Evolutionary conservation across 129 eudicot species (phyloP).

Genomic region (Lactuca saligna): DNA sequence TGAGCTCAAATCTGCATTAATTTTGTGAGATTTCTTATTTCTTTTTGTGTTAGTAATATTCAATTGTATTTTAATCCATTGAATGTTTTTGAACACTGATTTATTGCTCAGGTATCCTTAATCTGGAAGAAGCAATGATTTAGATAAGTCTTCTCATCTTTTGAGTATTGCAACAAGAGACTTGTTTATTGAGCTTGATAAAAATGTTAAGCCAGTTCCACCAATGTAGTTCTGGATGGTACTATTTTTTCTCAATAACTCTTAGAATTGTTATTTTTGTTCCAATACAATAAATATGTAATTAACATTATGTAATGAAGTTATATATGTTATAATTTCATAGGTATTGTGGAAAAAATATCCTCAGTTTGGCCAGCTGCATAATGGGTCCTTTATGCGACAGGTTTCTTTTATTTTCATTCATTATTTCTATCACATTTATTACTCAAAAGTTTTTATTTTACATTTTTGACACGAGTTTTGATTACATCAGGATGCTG

Average conservation of each 20-base stretch:
- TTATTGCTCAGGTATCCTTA: constrained; percentile 65
- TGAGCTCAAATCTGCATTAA: constrained; percentile 89
- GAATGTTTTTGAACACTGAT: not conserved
- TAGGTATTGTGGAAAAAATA: constrained; percentile 89
- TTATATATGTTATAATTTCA: not conserved
- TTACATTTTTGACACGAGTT: not conserved
- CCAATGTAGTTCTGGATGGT: constrained; percentile 98
- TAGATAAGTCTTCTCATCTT: constrained; percentile 88
- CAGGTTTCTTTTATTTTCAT: constrained; percentile 53
- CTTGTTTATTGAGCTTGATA: constrained; percentile 86
- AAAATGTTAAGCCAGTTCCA: constrained; percentile 89
- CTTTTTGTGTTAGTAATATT: not conserved
- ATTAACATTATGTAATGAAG: not conserved
- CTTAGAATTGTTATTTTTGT: constrained; percentile 5
- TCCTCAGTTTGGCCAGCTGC: constrained; percentile 97
- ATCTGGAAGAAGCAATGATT: constrained; percentile 63
- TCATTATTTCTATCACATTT: not conserved
- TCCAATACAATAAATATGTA: constrained; percentile 7
- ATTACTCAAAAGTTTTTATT: constrained; percentile 4
- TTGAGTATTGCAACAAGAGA: constrained; percentile 93
- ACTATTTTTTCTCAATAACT: constrained; percentile 1
- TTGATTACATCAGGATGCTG: constrained; percentile 78
- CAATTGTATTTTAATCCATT: constrained; percentile 3
- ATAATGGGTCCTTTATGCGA: constrained; percentile 91
- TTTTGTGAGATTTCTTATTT: constrained; percentile 45